phyloP scores from a whole-genome alignment of 495 filamentous ascomycete genomes.

The Penicillium cataractarum region DNA sequence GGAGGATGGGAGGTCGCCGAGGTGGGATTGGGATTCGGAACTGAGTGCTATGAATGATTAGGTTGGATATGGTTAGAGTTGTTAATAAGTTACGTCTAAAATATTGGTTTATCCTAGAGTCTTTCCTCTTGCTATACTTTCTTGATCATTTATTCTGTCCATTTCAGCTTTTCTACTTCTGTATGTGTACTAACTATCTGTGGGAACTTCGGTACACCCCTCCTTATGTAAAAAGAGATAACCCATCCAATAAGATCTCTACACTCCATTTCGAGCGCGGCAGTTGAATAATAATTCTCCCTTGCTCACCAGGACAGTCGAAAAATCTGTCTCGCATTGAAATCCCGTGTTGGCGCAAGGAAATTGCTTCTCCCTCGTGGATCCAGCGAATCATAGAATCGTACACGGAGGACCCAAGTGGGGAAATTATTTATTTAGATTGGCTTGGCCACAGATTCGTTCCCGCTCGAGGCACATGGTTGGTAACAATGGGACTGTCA shows the following conservation, averaged over 20 bases:
- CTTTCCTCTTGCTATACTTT: no score
- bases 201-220: no score
- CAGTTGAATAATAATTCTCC: neutral
- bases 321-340: neutral
- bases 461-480: neutral
- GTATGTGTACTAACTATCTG: no score
- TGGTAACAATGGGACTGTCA: no score
- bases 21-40: slow-evolving; percentile 27
- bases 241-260: no score
- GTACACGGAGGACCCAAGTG: neutral
- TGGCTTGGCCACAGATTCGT: slow-evolving; percentile 1
- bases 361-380: neutral
- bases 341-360: neutral
- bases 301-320: neutral
- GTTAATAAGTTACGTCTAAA: no score
- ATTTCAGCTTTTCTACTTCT: no score
- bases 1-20: slow-evolving; percentile 15
- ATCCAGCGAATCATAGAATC: neutral
- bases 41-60: slow-evolving; percentile 9
- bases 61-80: neutral
- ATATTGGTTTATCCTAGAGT: no score
- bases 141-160: no score
- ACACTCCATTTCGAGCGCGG: neutral
- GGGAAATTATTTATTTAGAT: neutral
- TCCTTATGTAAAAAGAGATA: no score